Conservation (phyloP, 2,329 filamentous ascomycete genomes). For the Botrytis sinoallii region DNA sequence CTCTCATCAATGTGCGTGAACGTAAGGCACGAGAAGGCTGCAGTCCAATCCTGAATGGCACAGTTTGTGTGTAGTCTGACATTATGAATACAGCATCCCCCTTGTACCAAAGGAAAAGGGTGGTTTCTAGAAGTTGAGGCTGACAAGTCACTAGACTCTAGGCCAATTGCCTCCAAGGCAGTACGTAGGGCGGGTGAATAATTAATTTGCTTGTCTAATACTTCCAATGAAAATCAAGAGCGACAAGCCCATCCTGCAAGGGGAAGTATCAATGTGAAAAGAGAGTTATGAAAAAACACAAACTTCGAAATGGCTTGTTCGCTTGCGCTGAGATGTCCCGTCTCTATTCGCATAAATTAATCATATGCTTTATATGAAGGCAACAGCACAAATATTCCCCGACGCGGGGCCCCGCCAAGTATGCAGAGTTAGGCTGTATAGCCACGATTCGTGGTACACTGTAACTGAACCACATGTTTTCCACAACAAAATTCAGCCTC, state of each 20-base stretch:
- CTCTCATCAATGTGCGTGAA: background rate
- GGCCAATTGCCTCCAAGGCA: background rate
- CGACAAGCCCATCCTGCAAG: background rate
- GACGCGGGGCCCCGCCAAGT: conserved; percentile 5
- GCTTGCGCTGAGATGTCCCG: background rate
- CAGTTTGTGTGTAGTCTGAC: background rate
- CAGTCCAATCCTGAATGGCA: background rate
- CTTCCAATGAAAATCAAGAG: background rate
- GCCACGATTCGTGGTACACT: background rate
- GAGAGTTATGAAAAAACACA: background rate
- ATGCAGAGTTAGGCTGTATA: background rate
- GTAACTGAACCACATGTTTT: background rate
- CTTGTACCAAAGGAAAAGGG: background rate
- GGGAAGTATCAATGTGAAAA: background rate
- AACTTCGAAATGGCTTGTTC: background rate
- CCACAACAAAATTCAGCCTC: background rate
- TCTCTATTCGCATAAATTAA: background rate
- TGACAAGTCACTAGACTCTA: conserved; percentile 3
- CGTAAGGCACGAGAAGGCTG: background rate
- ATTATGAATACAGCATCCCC: background rate
- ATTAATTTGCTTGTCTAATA: background rate
- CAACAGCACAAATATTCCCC: background rate
- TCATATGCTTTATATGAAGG: background rate
- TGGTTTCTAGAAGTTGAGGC: background rate
- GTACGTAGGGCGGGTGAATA: background rate